Evolutionary conservation across 139 green algal genomes (phyloP).

Genomic region (Pseudopediastrum boryanum): DNA sequence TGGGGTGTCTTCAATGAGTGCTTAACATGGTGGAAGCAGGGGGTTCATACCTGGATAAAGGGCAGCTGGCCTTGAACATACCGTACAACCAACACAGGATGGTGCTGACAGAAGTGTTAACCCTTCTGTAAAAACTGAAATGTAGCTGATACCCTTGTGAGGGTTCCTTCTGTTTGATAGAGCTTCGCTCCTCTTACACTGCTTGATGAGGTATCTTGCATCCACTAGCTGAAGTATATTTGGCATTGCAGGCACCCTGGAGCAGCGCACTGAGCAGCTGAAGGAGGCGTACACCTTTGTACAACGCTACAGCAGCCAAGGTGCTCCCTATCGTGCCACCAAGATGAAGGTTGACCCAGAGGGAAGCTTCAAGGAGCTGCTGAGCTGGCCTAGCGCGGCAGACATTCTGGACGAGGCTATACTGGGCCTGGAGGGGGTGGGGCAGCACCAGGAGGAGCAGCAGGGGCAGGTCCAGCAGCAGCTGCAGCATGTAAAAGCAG

Average conservation of each 20-base stretch:
- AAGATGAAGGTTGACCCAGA: slow-evolving; percentile 38
- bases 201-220: background rate
- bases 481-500: too few relatives aligned
- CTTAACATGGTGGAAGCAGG: too few relatives aligned
- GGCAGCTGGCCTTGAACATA: too few relatives aligned
- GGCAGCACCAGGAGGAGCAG: too few relatives aligned
- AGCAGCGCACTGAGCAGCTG: slow-evolving; percentile 69
- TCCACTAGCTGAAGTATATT: background rate
- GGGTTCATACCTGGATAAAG: too few relatives aligned
- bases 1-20: too few relatives aligned
- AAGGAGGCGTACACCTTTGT: slow-evolving; percentile 53
- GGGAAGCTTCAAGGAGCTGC: slow-evolving; percentile 15
- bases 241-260: slow-evolving; percentile 47
- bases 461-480: too few relatives aligned
- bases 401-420: too few relatives aligned
- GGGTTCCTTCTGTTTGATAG: background rate
- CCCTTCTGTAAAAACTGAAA: background rate
- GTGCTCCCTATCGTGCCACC: slow-evolving; percentile 41
- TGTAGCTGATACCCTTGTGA: background rate
- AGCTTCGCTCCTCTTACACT: background rate
- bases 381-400: slow-evolving; percentile 30
- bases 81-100: background rate
- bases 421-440: too few relatives aligned
- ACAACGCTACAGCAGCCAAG: background rate
- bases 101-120: background rate